A percentile compares a stretch with the other conserved stretches of the same genome.
phyloP scores from a whole-genome alignment of 164 flowering plant genomes.

The Aristolochia fimbriata region DNA sequence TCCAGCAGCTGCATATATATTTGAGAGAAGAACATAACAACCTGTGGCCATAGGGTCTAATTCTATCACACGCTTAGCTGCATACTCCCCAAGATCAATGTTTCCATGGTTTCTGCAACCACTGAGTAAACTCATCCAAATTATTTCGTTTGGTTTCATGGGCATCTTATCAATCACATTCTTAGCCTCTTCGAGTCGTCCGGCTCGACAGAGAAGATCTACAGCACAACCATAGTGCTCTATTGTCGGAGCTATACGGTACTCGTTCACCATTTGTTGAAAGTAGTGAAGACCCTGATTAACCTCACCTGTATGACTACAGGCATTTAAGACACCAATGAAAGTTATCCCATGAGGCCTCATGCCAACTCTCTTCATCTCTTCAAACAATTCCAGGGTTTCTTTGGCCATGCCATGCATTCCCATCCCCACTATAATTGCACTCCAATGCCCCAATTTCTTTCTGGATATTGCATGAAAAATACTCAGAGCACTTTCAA shows the following conservation, averaged over 20 bases:
- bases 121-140: neutral
- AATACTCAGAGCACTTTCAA: constrained; percentile 13
- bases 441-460: constrained; percentile 28
- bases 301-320: neutral
- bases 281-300: neutral
- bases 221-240: neutral
- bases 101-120: neutral
- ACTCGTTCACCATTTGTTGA: neutral
- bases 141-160: neutral
- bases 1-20: neutral
- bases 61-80: neutral
- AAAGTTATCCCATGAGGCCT: constrained; percentile 14
- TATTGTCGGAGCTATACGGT: neutral
- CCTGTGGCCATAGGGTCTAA: constrained; percentile 1
- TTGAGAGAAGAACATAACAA: neutral
- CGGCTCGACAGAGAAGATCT: constrained; percentile 1
- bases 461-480: constrained; percentile 24
- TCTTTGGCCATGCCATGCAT: constrained; percentile 34
- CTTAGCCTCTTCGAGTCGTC: neutral
- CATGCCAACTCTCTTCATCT: constrained; percentile 32
- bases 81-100: neutral
- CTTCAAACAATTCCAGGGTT: constrained; percentile 30
- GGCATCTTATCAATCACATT: neutral
- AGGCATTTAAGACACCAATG: constrained; percentile 13
- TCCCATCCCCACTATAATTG: constrained; percentile 25